Base-by-base conservation (phyloP, 805 yeast genomes). In the Saturnispora mendoncae region DNA sequence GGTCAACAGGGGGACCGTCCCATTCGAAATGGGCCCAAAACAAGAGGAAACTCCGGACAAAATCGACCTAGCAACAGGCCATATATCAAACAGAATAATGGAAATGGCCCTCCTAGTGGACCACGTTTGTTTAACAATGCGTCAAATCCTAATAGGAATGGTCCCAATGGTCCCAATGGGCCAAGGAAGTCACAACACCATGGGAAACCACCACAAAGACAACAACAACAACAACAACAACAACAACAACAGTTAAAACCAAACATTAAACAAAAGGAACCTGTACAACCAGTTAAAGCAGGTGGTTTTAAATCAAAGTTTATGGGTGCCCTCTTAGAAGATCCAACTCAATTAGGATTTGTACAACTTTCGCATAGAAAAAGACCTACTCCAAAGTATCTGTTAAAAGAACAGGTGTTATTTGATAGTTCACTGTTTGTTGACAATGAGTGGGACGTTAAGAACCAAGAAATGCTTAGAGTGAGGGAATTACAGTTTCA, bases 391-490 rank as follows among this genome's bases (percentile, higher is more conserved):
- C 67, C 66, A 13, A 53, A 57, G 26, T 65, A 58, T 39, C 40
- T 58, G 45, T 48, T 57, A 25, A 54, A 54, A 41, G 64, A 58
- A 38, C 61, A 54, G 33, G 56, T 55, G 9, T 51, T 53, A 34
- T 61, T 61, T 43, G 74, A 75, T 37, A 47, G 54, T 36, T 45
- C 45, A 14, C 51, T 57, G 2, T 60, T 55, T 46, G 29, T 39
- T 3, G 69, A 60, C 27, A 61, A 71, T 54, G 65, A 64, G 2
- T 88, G 95, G 95, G 96, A 88, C 52, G 58, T 60, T 24, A 58
- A 66, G n/a, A 88, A 86, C 56, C 96, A 88, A 54, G 59, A 61
- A 25, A 66, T 64, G 45, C 72, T 87, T 79, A 49, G 60, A 2
- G 55, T 62, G 14, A 56, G 80, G 54, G 90, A 80, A 50, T 47